A percentile compares a stretch with the other conserved stretches of the same genome.
Evolutionary conservation across 129 eudicot genomes (phyloP).

Genomic region (Chrysanthemum lavandulifolium): DNA sequence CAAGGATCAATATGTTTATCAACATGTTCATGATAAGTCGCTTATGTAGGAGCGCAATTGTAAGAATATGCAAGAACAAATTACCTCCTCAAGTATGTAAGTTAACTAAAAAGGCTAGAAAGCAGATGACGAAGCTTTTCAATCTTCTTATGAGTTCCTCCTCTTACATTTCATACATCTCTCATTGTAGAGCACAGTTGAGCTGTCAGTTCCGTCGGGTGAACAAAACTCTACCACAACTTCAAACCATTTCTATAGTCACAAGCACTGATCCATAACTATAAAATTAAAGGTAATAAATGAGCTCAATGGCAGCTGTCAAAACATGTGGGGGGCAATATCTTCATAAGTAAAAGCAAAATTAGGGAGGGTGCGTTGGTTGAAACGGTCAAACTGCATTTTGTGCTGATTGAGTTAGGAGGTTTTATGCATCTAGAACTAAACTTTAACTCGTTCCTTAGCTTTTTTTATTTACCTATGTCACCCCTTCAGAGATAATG

Average conservation of each 20-base stretch:
- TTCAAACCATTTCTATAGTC: slow-evolving; percentile 81
- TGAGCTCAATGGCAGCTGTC: neutral
- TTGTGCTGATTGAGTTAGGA: no score
- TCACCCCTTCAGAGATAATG: no score
- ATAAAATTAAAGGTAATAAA: slow-evolving; percentile 14
- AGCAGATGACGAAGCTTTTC: slow-evolving; percentile 96
- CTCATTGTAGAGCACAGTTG: slow-evolving; percentile 92
- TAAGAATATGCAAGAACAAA: neutral
- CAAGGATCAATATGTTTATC: slow-evolving; percentile 23
- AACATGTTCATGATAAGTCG: slow-evolving; percentile 1
- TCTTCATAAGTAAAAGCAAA: no score
- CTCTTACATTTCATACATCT: slow-evolving; percentile 88
- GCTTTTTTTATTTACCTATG: no score
- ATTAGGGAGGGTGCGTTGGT: no score
- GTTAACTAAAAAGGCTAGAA: slow-evolving; percentile 95
- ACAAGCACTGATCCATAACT: slow-evolving; percentile 62
- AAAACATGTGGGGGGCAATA: neutral
- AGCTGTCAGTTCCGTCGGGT: slow-evolving; percentile 97
- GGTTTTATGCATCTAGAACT: no score
- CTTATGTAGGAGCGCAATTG: neutral
- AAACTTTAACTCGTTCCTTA: no score
- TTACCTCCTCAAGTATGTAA: slow-evolving; percentile 98
- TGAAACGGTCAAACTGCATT: no score
- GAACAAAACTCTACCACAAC: slow-evolving; percentile 96
- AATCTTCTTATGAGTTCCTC: slow-evolving; percentile 95